Evolutionary conservation across 2,329 filamentous ascomycete species (phyloP), one percentile per base, ranked within the genome.

Genomic region (Aureobasidium vineae): DNA sequence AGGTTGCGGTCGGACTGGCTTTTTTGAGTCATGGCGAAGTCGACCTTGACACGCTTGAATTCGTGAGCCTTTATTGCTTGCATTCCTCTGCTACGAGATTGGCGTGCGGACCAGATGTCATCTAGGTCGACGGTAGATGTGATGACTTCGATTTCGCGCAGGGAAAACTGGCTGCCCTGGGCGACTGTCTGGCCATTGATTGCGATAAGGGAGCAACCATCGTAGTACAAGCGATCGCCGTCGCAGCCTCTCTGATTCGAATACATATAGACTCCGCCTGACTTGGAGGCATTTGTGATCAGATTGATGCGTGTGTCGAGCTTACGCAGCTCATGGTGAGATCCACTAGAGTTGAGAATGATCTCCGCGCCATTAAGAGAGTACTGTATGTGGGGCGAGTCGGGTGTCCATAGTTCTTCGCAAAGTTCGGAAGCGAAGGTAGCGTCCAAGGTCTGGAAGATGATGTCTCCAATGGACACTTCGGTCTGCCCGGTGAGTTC

Each of bases 271-370:
- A 87, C 78, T 28, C 86, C 86, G 4, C 85, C 85, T 26, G 78
- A 80, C 72, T 88, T 88, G 8, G 89, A 91, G 0, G 86, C 87
- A 70, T 90, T 84, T 1, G 80, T 79, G 64, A 92, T 91, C 5
- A 92, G 77, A 5, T 85, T 82, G 33, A 92, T 78, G 21, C 76
- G 79, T 0, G 80, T 85, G 66, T 88, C 78, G 0, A 92, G 82
- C 74, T 92, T 92, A 21, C 87, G 80, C 10, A 91, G 77, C 70
- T 87, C 84, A 72, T 87, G 86, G 74, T 94, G 90, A 15, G 82
- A 86, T 7, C 87, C 90, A 63, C 83, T 87, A 3, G 83, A 86
- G 75, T 94, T 94, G 10, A 86, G 86, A 11, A 78, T 71, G 43
- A 78, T 77, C 67, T 77, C 90, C 6, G 86, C 85, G 5, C 91